Base-by-base conservation (phyloP, 1,284 basidiomycete genomes). In the Sporisorium scitamineum region DNA sequence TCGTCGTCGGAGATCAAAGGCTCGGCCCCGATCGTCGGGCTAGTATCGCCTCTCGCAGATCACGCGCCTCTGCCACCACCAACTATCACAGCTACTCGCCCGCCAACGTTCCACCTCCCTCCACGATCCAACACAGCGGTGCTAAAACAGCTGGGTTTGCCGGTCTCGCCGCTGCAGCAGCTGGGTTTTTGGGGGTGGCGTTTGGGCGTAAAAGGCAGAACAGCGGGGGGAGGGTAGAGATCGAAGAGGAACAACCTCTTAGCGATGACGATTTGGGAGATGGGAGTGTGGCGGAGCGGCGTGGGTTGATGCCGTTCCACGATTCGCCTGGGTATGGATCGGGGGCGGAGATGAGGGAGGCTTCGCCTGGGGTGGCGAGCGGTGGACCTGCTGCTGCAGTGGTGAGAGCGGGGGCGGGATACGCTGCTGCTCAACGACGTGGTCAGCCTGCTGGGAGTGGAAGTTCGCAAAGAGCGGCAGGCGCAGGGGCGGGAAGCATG, bases 1-100 rank as follows among this genome's bases (percentile, higher is more conserved):
- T 80, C 39, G 78, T 80, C 39, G 78, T 79, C 22, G 79, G 78
- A 7, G 79, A 78, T 14, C 51, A 58, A 8, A 26, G 67, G 26
- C 47, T 66, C 0, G 62, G 67, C 14, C 29, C 59, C 0, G 58
- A 66, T 39, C 56, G 70, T 14, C 56, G 53, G 6, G 65, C 60
- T 2, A 68, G 64, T 31, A 60, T 61, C 7, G 61, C 70, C 24
- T 73, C 70, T 4, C 54, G 55, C 11, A 37, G 69, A 51, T 70
- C 70, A 0, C 45, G 54, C 10, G 34, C 34, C 42, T 52, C 42
- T 4, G 5, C n/a, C 16, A 41, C 6, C 14, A 50, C 26, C 18
- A 26, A 24, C 2, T 37, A 37, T 20, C 54, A 54, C n/a, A 68
- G 56, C 31, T 61, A 54, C 27, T 52, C 66, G 7, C 45, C 58